Evolutionary conservation across 306 rosid species (phyloP).

Genomic region (Lathyrus aphaca): DNA sequence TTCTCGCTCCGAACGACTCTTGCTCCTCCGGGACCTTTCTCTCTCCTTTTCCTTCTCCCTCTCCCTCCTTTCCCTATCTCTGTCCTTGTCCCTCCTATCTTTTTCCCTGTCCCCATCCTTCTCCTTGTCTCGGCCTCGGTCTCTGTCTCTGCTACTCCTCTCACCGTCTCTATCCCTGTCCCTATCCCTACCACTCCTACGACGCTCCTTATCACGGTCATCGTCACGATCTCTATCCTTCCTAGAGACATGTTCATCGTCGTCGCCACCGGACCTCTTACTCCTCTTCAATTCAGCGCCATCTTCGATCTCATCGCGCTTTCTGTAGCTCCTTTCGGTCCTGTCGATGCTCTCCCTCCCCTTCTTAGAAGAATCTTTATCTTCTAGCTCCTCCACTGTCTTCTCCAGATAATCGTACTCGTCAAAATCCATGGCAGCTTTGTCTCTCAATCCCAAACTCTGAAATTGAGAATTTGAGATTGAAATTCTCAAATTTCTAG

Average conservation of each 20-base stretch:
- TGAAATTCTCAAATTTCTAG: constrained; percentile 40
- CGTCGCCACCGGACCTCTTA: constrained; percentile 63
- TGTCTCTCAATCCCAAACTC: constrained; percentile 2
- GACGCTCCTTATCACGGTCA: constrained; percentile 57
- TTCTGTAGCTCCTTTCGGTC: constrained; percentile 67
- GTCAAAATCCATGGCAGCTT: constrained; percentile 76
- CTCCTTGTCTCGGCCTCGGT: constrained; percentile 39
- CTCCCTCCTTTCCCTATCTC: constrained; percentile 46
- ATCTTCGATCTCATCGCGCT: constrained; percentile 67
- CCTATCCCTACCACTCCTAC: constrained; percentile 48
- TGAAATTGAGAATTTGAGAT: constrained; percentile 17
- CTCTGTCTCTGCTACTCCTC: constrained; percentile 42
- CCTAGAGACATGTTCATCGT: constrained; percentile 62
- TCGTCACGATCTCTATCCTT: constrained; percentile 57
- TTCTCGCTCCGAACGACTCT: constrained; percentile 52
- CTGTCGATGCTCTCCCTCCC: constrained; percentile 56
- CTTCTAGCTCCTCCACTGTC: constrained; percentile 81
- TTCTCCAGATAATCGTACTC: constrained; percentile 97
- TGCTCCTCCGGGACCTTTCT: constrained; percentile 30
- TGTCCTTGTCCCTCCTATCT: constrained; percentile 34
- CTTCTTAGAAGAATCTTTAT: constrained; percentile 56
- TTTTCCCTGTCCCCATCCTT: constrained; percentile 29
- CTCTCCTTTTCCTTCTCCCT: constrained; percentile 49
- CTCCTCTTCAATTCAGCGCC: constrained; percentile 55
- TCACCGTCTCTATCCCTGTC: constrained; percentile 36